Evolutionary conservation across 2,329 filamentous ascomycete species (phyloP).

Genomic region (Thelonectria blattea): DNA sequence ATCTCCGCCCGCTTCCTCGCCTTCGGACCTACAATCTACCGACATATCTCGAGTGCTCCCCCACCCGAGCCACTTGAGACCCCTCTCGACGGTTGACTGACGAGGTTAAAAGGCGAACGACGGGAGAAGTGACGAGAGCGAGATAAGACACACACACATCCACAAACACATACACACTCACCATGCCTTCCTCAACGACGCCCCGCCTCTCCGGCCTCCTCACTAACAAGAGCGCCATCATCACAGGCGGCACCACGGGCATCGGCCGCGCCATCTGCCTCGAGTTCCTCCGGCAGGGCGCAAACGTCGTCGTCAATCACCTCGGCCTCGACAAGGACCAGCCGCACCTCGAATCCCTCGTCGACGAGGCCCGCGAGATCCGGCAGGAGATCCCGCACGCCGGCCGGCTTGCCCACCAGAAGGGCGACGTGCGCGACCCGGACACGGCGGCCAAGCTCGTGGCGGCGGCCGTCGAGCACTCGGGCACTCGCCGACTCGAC

Average conservation of each 20-base stretch:
- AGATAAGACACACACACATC: background rate
- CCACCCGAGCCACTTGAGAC: background rate
- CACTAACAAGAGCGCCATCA: slow-evolving; percentile 77
- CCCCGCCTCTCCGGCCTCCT: slow-evolving; percentile 58
- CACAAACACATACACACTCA: background rate
- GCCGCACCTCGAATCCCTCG: slow-evolving; percentile 58
- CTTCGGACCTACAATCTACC: slow-evolving; percentile 19
- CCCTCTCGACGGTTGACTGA: slow-evolving; percentile 4
- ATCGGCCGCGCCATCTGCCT: slow-evolving; percentile 87
- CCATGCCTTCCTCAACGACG: slow-evolving; percentile 1
- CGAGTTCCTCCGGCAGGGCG: slow-evolving; percentile 78
- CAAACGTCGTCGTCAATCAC: slow-evolving; percentile 81
- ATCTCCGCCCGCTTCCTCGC: background rate
- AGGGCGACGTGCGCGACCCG: slow-evolving; percentile 79
- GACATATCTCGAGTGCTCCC: slow-evolving; percentile 11
- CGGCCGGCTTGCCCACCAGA: slow-evolving; percentile 68
- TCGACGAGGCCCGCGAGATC: slow-evolving; percentile 58
- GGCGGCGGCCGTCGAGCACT: slow-evolving; percentile 63
- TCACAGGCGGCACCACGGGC: slow-evolving; percentile 85
- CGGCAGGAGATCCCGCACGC: slow-evolving; percentile 49
- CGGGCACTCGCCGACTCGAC: slow-evolving; percentile 66
- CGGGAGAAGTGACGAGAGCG: background rate
- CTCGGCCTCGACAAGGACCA: slow-evolving; percentile 64
- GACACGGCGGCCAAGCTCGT: slow-evolving; percentile 75
- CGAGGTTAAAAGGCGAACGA: background rate